Evolutionary conservation across 192 early-diverging fungal genomes (phyloP).

Genomic region (Obelidium mucronatum): DNA sequence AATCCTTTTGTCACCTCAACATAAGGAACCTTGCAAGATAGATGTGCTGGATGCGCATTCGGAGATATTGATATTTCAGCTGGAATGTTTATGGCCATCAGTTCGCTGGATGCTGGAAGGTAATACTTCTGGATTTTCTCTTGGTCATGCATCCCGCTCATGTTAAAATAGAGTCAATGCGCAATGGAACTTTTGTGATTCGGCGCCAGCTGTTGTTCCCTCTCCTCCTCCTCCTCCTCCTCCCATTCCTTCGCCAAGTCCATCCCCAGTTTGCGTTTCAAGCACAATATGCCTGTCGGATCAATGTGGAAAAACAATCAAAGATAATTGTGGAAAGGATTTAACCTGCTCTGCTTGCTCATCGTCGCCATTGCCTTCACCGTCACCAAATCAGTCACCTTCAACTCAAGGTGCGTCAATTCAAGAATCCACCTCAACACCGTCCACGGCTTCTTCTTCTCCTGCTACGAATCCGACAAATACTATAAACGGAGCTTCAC

Average conservation of each 20-base stretch:
- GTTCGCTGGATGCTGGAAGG: background rate
- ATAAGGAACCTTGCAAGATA: slow-evolving; percentile 9
- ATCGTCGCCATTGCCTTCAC: too few relatives aligned
- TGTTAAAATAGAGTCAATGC: slow-evolving; percentile 5
- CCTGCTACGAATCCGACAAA: background rate
- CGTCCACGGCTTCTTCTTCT: background rate
- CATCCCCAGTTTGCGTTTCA: background rate
- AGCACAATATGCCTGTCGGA: too few relatives aligned
- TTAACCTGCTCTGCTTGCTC: too few relatives aligned
- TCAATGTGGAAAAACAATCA: too few relatives aligned
- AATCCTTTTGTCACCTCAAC: background rate
- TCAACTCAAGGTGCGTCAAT: background rate
- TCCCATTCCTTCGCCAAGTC: background rate
- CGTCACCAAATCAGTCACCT: too few relatives aligned
- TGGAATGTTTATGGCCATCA: background rate
- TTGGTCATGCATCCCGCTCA: too few relatives aligned
- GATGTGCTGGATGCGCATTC: slow-evolving; percentile 4
- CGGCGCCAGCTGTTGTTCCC: background rate
- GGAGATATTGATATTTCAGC: slow-evolving; percentile 14
- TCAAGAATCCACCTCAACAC: background rate
- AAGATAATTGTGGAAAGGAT: too few relatives aligned
- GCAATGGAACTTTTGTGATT: slow-evolving; percentile 1
- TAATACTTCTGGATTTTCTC: background rate
- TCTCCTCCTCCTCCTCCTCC: background rate
- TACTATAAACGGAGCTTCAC: background rate